phyloP scores from a whole-genome alignment of 73 alveolate species.

The Paramecium pentaurelia region DNA sequence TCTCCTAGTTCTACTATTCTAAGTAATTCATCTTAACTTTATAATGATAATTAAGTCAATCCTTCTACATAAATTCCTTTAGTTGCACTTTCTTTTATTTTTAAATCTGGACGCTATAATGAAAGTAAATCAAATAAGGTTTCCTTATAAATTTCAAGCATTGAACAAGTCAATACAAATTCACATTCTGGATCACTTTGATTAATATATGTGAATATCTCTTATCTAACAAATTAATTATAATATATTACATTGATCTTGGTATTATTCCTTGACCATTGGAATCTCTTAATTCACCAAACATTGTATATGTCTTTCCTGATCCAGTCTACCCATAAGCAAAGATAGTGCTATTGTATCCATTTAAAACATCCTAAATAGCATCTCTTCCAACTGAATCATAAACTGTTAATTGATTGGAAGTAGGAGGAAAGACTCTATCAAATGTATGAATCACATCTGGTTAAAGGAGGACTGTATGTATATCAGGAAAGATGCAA shows the following conservation, averaged over 20 bases:
- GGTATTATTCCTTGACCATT: slow-evolving; percentile 87
- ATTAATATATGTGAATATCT: slow-evolving; percentile 64
- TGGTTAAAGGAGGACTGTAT: slow-evolving; percentile 53
- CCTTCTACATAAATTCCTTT: slow-evolving; percentile 86
- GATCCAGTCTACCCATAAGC: slow-evolving; percentile 98
- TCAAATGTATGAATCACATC: slow-evolving; percentile 70
- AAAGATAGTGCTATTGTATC: slow-evolving; percentile 90
- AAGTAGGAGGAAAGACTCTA: slow-evolving; percentile 72
- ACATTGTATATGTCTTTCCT: slow-evolving; percentile 97
- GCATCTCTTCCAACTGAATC: slow-evolving; percentile 73
- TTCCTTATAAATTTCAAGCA: slow-evolving; percentile 86
- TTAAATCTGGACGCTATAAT: slow-evolving; percentile 62
- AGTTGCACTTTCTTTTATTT: slow-evolving; percentile 74
- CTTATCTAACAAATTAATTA: not conserved
- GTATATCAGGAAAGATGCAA: slow-evolving; percentile 54
- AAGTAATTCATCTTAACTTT: slow-evolving; percentile 65
- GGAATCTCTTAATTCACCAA: slow-evolving; percentile 87
- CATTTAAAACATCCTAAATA: slow-evolving; percentile 74
- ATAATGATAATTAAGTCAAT: slow-evolving; percentile 54
- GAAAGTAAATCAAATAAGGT: slow-evolving; percentile 69
- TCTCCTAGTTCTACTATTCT: slow-evolving; percentile 70
- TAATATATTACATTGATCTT: slow-evolving; percentile 69
- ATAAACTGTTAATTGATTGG: slow-evolving; percentile 74
- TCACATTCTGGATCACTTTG: slow-evolving; percentile 66
- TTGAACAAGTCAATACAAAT: slow-evolving; percentile 71